Evolutionary conservation across 2,329 filamentous ascomycete genomes (phyloP).

Genomic region (Aureobasidium sp.): DNA sequence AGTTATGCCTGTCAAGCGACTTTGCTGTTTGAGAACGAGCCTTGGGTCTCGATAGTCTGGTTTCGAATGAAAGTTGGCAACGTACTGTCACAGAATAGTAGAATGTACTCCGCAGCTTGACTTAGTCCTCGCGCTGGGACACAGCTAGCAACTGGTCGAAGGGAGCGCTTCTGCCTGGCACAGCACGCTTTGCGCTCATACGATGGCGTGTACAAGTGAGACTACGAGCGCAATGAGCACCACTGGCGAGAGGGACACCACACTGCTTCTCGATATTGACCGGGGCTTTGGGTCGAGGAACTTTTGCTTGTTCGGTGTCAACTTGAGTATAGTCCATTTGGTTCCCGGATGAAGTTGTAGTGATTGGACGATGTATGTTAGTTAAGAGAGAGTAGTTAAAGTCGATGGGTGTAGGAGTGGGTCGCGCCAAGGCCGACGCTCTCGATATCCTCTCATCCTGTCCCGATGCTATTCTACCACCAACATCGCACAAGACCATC

Average conservation of each 20-base stretch:
- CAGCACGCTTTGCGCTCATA: conserved; percentile 83
- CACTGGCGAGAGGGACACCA: conserved; percentile 74
- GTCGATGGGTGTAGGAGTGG: not conserved
- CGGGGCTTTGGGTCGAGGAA: conserved; percentile 73
- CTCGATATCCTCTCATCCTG: not conserved
- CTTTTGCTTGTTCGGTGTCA: conserved; percentile 43
- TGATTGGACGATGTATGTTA: not conserved
- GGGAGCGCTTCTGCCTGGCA: conserved; percentile 73
- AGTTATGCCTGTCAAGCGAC: not conserved
- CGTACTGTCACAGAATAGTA: conserved; percentile 2
- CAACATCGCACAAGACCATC: not conserved
- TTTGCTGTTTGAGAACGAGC: not conserved
- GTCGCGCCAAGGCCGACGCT: not conserved
- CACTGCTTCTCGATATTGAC: conserved; percentile 91
- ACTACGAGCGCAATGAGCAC: conserved; percentile 75
- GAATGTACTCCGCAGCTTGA: conserved; percentile 77
- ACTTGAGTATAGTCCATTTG: not conserved
- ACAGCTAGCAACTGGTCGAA: conserved; percentile 74
- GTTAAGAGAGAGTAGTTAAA: not conserved
- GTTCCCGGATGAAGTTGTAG: no score
- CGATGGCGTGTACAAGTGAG: conserved; percentile 84
- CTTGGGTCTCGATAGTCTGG: conserved; percentile 72
- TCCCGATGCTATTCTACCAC: not conserved
- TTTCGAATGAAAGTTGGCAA: conserved; percentile 42
- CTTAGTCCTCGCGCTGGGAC: conserved; percentile 88